Conservation (phyloP, 177 flowering plant species). For the Vitis hybrid region DNA sequence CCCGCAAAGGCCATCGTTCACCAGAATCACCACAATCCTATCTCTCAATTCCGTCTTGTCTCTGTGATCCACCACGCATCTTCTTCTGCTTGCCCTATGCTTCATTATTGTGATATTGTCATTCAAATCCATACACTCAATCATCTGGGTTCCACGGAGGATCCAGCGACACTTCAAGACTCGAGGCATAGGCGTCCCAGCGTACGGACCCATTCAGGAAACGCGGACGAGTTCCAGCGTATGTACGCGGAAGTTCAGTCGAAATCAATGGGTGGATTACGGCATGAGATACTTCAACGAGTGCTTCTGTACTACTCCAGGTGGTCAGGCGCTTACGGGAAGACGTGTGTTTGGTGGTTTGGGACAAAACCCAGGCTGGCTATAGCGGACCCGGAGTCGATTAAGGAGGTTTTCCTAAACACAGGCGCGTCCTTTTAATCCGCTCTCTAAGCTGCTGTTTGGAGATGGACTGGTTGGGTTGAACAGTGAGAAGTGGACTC, state of each 20-base stretch:
- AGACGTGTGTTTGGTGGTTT: slow-evolving; percentile 70
- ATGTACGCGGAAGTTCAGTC: slow-evolving; percentile 38
- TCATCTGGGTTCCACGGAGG: slow-evolving; percentile 47
- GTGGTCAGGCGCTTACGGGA: slow-evolving; percentile 59
- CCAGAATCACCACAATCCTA: no score
- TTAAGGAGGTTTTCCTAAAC: slow-evolving; percentile 42
- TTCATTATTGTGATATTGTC: slow-evolving; percentile 10
- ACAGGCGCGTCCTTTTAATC: slow-evolving; percentile 43
- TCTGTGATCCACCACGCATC: background rate
- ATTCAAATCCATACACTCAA: slow-evolving; percentile 20
- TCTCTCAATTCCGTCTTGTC: background rate
- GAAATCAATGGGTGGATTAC: slow-evolving; percentile 20
- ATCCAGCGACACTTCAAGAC: slow-evolving; percentile 41
- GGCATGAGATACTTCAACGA: slow-evolving; percentile 15
- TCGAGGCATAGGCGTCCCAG: slow-evolving; percentile 62
- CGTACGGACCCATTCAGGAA: slow-evolving; percentile 55
- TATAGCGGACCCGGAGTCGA: no score
- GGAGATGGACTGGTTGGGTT: slow-evolving; percentile 65
- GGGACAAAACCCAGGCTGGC: slow-evolving; percentile 32
- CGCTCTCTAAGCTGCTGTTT: slow-evolving; percentile 45
- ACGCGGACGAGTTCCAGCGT: slow-evolving; percentile 43
- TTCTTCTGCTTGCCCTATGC: slow-evolving; percentile 6
- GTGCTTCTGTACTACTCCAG: slow-evolving; percentile 25
- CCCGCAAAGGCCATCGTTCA: no score
- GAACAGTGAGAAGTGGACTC: slow-evolving; percentile 64